Evolutionary conservation across 1,284 basidiomycete genomes (phyloP).

Genomic region (Volvariella volvacea): DNA sequence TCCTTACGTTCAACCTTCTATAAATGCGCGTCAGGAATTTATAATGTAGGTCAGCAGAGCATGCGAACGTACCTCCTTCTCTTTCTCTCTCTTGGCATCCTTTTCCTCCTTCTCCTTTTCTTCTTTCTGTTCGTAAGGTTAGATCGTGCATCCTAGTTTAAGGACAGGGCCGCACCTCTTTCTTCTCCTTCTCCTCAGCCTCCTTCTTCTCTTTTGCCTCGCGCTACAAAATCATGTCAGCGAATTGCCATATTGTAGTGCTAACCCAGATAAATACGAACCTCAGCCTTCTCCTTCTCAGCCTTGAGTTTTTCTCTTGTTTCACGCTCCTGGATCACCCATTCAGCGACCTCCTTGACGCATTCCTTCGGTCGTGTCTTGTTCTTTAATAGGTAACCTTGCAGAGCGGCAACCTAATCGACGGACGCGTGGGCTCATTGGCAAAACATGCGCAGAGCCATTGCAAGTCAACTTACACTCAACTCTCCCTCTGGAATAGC

Average conservation of each 20-base stretch:
- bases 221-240: constrained; percentile 33
- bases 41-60: constrained; percentile 1
- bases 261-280: constrained; percentile 13
- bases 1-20: constrained; percentile 56
- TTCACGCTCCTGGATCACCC: constrained; percentile 73
- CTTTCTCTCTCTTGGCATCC: constrained; percentile 31
- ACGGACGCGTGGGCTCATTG: constrained; percentile 2
- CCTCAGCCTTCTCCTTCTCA: constrained; percentile 83
- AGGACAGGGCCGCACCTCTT: constrained; percentile 51
- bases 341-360: constrained; percentile 70
- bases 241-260: constrained; percentile 4
- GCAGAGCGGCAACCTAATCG: constrained; percentile 68
- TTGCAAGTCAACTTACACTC: constrained; percentile 46
- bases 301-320: constrained; percentile 75
- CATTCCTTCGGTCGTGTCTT: constrained; percentile 78
- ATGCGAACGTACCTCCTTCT: constrained; percentile 38
- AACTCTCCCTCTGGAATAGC: constrained; percentile 77
- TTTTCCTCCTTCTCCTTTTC: constrained; percentile 45
- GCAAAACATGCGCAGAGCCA: constrained; percentile 1
- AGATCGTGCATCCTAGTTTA: too few relatives aligned
- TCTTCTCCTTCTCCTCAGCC: constrained; percentile 60
- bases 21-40: constrained; percentile 2
- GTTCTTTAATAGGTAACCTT: constrained; percentile 80
- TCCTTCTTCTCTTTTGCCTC: constrained; percentile 74
- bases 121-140: too few relatives aligned